Evolutionary conservation across 192 early-diverging fungal species (phyloP).

Genomic region (Linnemannia zychae): DNA sequence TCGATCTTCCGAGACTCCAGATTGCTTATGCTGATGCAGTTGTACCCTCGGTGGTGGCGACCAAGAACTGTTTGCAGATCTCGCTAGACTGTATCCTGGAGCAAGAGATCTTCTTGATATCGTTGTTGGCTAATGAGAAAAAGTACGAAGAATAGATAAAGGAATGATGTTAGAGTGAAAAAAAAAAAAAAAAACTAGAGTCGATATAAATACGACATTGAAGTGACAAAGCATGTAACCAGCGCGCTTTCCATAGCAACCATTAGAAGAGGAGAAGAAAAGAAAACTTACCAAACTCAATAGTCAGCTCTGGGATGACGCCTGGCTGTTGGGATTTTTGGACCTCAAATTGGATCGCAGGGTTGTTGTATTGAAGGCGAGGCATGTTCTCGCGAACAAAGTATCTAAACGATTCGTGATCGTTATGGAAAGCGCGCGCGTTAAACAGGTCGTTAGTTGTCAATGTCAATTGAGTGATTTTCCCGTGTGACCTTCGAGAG

Average conservation of each 20-base stretch:
- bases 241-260: no score
- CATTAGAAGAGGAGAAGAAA: not conserved
- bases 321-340: slow-evolving; percentile 54
- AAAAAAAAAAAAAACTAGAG: not conserved
- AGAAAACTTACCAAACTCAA: slow-evolving; percentile 64
- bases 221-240: not conserved
- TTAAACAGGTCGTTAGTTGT: no score
- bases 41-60: slow-evolving; percentile 41
- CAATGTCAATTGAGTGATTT: no score
- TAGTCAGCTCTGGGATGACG: slow-evolving; percentile 59
- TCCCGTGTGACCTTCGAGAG: no score
- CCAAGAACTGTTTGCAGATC: slow-evolving; percentile 55
- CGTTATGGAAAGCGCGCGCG: no score
- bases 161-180: not conserved
- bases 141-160: no score
- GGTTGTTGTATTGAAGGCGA: slow-evolving; percentile 70
- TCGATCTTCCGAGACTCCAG: not conserved
- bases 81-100: slow-evolving; percentile 57
- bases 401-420: slow-evolving; percentile 48
- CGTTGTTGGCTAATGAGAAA: slow-evolving; percentile 58
- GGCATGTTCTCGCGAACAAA: slow-evolving; percentile 68
- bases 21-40: slow-evolving; percentile 26
- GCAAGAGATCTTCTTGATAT: slow-evolving; percentile 52
- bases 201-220: no score
- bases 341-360: slow-evolving; percentile 60